Evolutionary conservation across 768 basidiomycete species (phyloP).

Genomic region (Lactarius deliciosus): DNA sequence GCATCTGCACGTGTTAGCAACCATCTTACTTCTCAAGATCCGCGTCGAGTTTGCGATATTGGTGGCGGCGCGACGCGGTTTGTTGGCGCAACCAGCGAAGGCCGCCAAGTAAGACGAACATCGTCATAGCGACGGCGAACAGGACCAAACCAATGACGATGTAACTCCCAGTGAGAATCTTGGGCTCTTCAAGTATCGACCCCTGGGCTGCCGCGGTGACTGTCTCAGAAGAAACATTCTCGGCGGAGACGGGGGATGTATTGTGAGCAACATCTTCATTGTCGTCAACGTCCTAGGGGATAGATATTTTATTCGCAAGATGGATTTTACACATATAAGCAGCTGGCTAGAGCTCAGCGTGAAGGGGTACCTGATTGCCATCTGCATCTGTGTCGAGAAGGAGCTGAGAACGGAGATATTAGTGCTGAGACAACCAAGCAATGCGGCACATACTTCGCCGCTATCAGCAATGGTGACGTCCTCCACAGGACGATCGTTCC

Average conservation of each 20-base stretch:
- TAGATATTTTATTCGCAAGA: slow-evolving; percentile 35
- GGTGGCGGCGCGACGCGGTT: slow-evolving; percentile 16
- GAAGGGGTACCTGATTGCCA: slow-evolving; percentile 90
- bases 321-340: slow-evolving; percentile 32
- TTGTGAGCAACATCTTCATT: slow-evolving; percentile 26
- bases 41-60: slow-evolving; percentile 23
- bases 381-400: slow-evolving; percentile 57
- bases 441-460: slow-evolving; percentile 68
- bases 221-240: slow-evolving; percentile 14
- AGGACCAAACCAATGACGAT: slow-evolving; percentile 37
- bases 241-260: slow-evolving; percentile 1
- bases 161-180: slow-evolving; percentile 30
- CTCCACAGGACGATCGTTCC: slow-evolving; percentile 68
- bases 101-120: slow-evolving; percentile 27
- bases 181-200: slow-evolving; percentile 26
- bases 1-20: background rate
- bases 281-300: slow-evolving; percentile 28
- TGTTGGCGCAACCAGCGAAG: slow-evolving; percentile 24
- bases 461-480: slow-evolving; percentile 80
- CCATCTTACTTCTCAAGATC: slow-evolving; percentile 23
- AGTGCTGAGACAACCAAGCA: slow-evolving; percentile 12
- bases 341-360: slow-evolving; percentile 81
- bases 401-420: slow-evolving; percentile 41
- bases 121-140: slow-evolving; percentile 28
- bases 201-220: background rate